phyloP scores from a whole-genome alignment of 2,329 filamentous ascomycete genomes.

The Dissoconium aciculare region DNA sequence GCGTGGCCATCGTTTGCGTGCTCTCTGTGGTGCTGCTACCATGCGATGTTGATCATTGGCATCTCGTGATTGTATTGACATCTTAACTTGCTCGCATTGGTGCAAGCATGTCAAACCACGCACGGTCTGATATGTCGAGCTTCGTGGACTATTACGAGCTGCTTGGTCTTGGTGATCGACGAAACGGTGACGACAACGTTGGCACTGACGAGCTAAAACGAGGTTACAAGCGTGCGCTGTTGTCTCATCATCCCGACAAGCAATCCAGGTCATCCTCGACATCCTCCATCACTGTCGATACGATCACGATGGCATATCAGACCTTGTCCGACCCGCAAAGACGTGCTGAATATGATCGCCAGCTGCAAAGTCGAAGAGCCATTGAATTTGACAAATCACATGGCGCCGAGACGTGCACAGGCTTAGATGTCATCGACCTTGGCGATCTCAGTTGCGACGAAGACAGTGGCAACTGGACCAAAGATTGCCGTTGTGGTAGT shows the following conservation, averaged over 20 bases:
- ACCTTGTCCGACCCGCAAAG: conserved; percentile 32
- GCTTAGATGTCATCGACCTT: conserved; percentile 43
- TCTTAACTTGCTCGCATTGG: neutral
- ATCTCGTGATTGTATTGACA: too few relatives aligned
- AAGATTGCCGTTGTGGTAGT: conserved; percentile 44
- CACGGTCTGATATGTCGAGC: neutral
- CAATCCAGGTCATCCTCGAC: conserved; percentile 1
- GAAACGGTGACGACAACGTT: conserved; percentile 9
- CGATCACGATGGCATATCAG: conserved; percentile 44
- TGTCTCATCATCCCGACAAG: conserved; percentile 47
- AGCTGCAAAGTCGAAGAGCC: conserved; percentile 13
- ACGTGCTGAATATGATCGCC: conserved; percentile 36
- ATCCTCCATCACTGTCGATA: conserved; percentile 34
- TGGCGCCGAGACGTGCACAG: conserved; percentile 23
- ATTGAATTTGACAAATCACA: neutral
- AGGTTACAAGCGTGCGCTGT: conserved; percentile 43
- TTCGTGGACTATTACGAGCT: conserved; percentile 19
- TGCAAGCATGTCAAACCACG: neutral
- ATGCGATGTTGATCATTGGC: too few relatives aligned
- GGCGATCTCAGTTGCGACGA: conserved; percentile 37
- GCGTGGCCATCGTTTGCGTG: too few relatives aligned
- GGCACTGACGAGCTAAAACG: conserved; percentile 30
- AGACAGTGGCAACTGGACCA: conserved; percentile 31
- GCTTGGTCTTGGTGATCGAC: conserved; percentile 15
- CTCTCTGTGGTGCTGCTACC: too few relatives aligned